Evolutionary conservation across 805 yeast species (phyloP).

Genomic region (Millerozyma acaciae): DNA sequence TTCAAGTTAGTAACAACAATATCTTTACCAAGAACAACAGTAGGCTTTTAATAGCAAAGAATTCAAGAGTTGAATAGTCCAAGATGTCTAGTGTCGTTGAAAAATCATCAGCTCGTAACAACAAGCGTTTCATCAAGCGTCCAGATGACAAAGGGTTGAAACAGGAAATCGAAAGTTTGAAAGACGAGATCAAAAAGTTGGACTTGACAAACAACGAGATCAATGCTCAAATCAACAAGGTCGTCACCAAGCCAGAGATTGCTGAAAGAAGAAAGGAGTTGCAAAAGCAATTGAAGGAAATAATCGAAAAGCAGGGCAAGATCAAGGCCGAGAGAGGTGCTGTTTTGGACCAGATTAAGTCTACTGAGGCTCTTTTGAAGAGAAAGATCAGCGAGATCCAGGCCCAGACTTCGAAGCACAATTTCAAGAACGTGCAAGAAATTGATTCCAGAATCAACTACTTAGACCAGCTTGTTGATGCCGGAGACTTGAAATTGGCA

Average conservation of each 20-base stretch:
- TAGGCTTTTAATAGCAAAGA: too few species aligned
- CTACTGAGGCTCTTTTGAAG: conserved; percentile 65
- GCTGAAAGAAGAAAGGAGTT: conserved; percentile 30
- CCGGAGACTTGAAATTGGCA: conserved; percentile 79
- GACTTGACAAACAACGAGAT: conserved; percentile 52
- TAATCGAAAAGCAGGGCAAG: conserved; percentile 44
- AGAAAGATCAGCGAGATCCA: conserved; percentile 73
- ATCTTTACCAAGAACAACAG: too few species aligned
- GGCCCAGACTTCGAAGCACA: conserved; percentile 64
- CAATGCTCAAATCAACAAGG: conserved; percentile 49
- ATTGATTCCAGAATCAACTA: conserved; percentile 61
- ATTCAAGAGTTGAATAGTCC: too few species aligned
- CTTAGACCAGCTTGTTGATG: conserved; percentile 70
- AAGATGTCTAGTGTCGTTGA: conserved; percentile 2
- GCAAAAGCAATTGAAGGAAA: conserved; percentile 35
- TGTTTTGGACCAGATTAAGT: conserved; percentile 68
- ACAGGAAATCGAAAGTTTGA: conserved; percentile 50
- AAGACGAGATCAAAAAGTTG: conserved; percentile 59
- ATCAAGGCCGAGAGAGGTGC: conserved; percentile 46
- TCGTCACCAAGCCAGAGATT: conserved; percentile 28
- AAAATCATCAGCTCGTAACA: conserved; percentile 15
- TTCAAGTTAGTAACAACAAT: too few species aligned
- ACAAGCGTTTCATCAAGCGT: conserved; percentile 60
- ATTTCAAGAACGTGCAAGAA: conserved; percentile 63
- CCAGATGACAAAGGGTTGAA: conserved; percentile 70